phyloP scores from a whole-genome alignment of 805 yeast species.

The Wickerhamiella lipophila region DNA sequence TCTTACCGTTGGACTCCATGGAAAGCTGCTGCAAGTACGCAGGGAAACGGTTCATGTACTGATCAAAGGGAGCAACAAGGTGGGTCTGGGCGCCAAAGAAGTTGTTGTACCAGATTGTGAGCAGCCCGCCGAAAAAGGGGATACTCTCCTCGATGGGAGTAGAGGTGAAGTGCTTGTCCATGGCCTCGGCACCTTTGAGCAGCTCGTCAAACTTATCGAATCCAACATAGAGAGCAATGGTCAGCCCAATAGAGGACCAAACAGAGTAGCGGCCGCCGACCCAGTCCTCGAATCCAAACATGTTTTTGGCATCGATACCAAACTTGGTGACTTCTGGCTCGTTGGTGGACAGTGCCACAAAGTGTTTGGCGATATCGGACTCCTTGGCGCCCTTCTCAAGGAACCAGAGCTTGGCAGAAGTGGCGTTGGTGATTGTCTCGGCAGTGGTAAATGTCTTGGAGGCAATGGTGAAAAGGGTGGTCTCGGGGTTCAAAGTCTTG shows the following conservation, averaged over 20 bases:
- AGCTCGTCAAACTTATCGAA: slow-evolving; percentile 84
- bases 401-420: slow-evolving; percentile 92
- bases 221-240: slow-evolving; percentile 91
- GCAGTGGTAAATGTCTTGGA: slow-evolving; percentile 99
- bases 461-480: slow-evolving; percentile 75
- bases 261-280: slow-evolving; percentile 99
- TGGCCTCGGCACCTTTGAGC: slow-evolving; percentile 95
- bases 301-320: slow-evolving; percentile 94
- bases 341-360: slow-evolving; percentile 92
- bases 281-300: slow-evolving; percentile 98
- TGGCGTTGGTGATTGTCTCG: slow-evolving; percentile 93
- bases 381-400: slow-evolving; percentile 53
- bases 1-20: slow-evolving; percentile 98
- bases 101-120: slow-evolving; percentile 97
- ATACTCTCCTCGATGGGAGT: slow-evolving; percentile 85
- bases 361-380: slow-evolving; percentile 84
- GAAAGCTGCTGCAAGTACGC: slow-evolving; percentile 97
- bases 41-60: slow-evolving; percentile 97
- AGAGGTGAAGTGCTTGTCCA: slow-evolving; percentile 76
- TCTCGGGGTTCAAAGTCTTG: slow-evolving; percentile 68
- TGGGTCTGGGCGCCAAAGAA: slow-evolving; percentile 97
- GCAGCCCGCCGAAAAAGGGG: slow-evolving; percentile 84
- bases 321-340: slow-evolving; percentile 82
- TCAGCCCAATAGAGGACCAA: slow-evolving; percentile 97
- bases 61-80: slow-evolving; percentile 96